Evolutionary conservation across 495 filamentous ascomycete species (phyloP).

Genomic region (Aspergillus leporis): DNA sequence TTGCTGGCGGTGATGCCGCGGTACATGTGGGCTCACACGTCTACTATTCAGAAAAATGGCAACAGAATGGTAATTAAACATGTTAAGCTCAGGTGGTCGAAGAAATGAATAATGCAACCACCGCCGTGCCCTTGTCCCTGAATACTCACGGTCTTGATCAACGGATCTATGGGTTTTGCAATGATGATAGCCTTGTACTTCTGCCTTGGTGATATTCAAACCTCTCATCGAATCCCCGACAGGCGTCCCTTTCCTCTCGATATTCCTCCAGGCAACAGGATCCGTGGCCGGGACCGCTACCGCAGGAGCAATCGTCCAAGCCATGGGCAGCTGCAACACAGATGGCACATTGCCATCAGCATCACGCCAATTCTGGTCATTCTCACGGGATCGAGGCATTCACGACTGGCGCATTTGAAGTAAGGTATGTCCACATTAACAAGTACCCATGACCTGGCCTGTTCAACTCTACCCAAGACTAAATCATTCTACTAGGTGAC

Average conservation of each 20-base stretch:
- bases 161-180: constrained; percentile 50
- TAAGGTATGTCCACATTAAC: no score
- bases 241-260: constrained; percentile 51
- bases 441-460: no score
- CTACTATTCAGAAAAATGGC: no score
- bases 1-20: constrained; percentile 41
- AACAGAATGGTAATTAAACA: no score
- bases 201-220: constrained; percentile 43
- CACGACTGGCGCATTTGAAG: constrained; percentile 44
- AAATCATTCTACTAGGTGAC: constrained; percentile 27
- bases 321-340: constrained; percentile 35
- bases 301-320: constrained; percentile 46
- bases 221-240: constrained; percentile 33
- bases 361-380: constrained; percentile 56
- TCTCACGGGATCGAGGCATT: constrained; percentile 53
- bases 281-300: constrained; percentile 41
- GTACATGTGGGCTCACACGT: constrained; percentile 48
- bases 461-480: no score
- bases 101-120: constrained; percentile 49
- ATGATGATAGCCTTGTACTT: constrained; percentile 53
- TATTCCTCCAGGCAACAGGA: constrained; percentile 45
- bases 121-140: constrained; percentile 48
- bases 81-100: constrained; percentile 48
- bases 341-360: constrained; percentile 50
- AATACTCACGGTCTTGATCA: constrained; percentile 46